phyloP scores from a whole-genome alignment of 2,329 filamentous ascomycete genomes.

The Xylariaceae sp. region DNA sequence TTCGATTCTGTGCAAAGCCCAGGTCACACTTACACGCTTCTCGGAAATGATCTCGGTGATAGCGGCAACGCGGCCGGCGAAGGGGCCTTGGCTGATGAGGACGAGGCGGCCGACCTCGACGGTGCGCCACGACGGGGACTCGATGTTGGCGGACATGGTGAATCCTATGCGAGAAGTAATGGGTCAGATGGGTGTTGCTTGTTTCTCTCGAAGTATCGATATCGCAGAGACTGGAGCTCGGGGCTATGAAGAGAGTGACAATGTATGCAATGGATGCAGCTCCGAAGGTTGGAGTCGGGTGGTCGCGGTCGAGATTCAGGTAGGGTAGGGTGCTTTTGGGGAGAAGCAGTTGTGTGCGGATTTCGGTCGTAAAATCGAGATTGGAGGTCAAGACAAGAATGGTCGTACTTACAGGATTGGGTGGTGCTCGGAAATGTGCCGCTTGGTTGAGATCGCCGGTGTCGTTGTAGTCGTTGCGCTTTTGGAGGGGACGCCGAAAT shows the following conservation, averaged over 20 bases:
- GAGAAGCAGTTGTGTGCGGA: too few species aligned
- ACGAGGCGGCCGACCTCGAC: slow-evolving; percentile 98
- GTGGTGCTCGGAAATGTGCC: neutral
- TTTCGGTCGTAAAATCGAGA: too few species aligned
- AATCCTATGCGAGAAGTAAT: slow-evolving; percentile 2
- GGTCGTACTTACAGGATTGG: slow-evolving; percentile 19
- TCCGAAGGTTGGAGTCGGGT: too few species aligned
- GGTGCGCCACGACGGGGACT: slow-evolving; percentile 83
- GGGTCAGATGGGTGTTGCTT: slow-evolving; percentile 18
- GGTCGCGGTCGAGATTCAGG: too few species aligned
- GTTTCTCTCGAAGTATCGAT: neutral
- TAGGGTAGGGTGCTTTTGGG: too few species aligned
- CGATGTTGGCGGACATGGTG: slow-evolving; percentile 59
- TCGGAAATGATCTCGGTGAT: slow-evolving; percentile 99
- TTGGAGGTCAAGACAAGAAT: neutral
- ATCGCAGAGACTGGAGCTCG: too few species aligned
- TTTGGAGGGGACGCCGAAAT: slow-evolving; percentile 20
- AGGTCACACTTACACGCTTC: slow-evolving; percentile 82
- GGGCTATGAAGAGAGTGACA: too few species aligned
- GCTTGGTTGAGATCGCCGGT: slow-evolving; percentile 13
- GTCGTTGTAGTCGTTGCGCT: slow-evolving; percentile 16
- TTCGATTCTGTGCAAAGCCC: slow-evolving; percentile 6
- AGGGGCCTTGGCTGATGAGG: slow-evolving; percentile 79
- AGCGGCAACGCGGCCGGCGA: slow-evolving; percentile 79
- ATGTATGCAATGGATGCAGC: too few species aligned